Evolutionary conservation across 345 rosid species (phyloP).

Genomic region (Microthlaspi erraticum): DNA sequence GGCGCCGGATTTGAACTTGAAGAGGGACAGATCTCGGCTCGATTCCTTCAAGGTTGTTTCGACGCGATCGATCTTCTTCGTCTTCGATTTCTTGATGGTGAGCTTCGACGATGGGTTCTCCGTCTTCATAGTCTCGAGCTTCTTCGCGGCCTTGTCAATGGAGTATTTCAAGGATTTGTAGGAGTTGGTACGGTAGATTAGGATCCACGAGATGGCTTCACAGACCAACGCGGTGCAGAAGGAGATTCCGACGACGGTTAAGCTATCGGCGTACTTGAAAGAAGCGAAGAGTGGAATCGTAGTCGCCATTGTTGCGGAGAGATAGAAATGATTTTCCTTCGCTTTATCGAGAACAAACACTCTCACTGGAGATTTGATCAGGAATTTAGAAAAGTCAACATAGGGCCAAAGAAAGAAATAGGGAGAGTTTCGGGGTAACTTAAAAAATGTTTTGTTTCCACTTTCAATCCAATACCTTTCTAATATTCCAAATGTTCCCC

Average conservation of each 20-base stretch:
- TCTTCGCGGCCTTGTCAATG: conserved; percentile 94
- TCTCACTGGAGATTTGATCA: conserved; percentile 21
- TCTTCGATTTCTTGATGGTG: conserved; percentile 70
- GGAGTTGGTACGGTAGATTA: conserved; percentile 93
- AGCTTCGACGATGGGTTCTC: conserved; percentile 58
- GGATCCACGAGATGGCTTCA: conserved; percentile 94
- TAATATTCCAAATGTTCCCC: background rate
- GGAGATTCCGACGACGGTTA: conserved; percentile 89
- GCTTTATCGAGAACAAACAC: conserved; percentile 11
- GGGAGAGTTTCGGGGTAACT: background rate
- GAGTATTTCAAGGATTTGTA: conserved; percentile 93
- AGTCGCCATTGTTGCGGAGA: conserved; percentile 47
- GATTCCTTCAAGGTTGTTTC: conserved; percentile 93
- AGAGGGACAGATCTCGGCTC: conserved; percentile 89
- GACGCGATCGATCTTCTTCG: conserved; percentile 97
- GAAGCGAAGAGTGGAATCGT: conserved; percentile 60
- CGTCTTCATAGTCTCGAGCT: conserved; percentile 90
- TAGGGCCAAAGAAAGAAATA: background rate
- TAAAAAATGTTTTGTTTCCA: background rate
- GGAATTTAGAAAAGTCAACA: conserved; percentile 25
- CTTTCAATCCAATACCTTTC: background rate
- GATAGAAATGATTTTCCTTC: background rate
- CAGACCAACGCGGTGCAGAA: conserved; percentile 91
- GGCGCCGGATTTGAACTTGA: conserved; percentile 99
- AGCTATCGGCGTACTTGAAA: conserved; percentile 75